phyloP scores from a whole-genome alignment of 2,329 filamentous ascomycete genomes.

The Sporothrix brasiliensis region DNA sequence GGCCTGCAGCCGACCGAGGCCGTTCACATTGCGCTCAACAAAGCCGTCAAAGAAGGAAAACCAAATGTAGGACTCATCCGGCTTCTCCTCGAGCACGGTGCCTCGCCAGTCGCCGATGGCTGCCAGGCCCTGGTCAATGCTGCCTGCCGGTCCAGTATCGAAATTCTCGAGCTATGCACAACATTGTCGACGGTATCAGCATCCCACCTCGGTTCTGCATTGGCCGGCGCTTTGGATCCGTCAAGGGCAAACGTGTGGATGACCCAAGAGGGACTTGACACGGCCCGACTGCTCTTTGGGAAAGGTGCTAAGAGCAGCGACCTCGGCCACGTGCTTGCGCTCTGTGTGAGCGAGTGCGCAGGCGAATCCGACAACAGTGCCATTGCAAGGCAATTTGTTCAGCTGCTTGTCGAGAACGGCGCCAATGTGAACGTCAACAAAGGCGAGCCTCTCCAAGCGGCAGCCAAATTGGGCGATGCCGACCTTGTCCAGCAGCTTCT shows the following conservation, averaged over 20 bases:
- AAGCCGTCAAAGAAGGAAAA: conserved; percentile 56
- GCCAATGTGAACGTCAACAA: conserved; percentile 55
- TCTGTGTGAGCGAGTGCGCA: conserved; percentile 49
- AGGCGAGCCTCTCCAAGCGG: conserved; percentile 58
- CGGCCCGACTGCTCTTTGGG: conserved; percentile 53
- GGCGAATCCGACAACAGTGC: conserved; percentile 45
- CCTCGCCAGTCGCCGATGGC: conserved; percentile 55
- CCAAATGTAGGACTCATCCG: conserved; percentile 53
- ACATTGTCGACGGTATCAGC: conserved; percentile 45
- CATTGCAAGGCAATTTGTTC: conserved; percentile 52
- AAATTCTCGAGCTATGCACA: conserved; percentile 47
- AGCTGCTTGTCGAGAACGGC: conserved; percentile 47
- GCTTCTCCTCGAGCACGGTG: conserved; percentile 55
- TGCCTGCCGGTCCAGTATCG: conserved; percentile 45
- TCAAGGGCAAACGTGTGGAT: conserved; percentile 52
- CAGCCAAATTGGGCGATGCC: conserved; percentile 55
- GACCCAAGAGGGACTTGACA: conserved; percentile 50
- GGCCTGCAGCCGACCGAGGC: conserved; percentile 54
- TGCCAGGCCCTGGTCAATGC: conserved; percentile 59
- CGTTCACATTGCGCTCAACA: conserved; percentile 54
- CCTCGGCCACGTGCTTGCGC: conserved; percentile 51
- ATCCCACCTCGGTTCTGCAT: conserved; percentile 51
- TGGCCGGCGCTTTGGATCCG: conserved; percentile 50
- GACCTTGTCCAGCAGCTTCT: conserved; percentile 56
- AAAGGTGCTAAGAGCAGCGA: conserved; percentile 54